A percentile compares a stretch with the other conserved stretches of the same genome.
Conservation (phyloP, 176 grass and related monocot genomes). For the Raddia guianensis region DNA sequence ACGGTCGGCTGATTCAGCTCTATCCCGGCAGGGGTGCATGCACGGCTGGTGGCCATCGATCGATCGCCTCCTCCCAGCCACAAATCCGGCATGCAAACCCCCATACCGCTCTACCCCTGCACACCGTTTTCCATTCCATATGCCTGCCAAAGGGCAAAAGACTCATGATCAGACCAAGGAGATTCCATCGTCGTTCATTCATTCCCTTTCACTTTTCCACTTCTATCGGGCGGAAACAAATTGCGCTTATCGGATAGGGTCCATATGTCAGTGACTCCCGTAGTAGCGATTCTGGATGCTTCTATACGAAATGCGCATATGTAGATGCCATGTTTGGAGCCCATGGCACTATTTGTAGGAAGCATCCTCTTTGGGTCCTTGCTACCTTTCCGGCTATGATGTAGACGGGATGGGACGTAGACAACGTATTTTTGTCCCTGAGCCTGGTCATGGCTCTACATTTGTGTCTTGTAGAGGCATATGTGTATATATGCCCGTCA, state of each 20-base stretch:
- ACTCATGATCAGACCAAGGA: too few species aligned
- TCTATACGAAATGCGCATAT: not conserved
- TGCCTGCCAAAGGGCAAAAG: not conserved
- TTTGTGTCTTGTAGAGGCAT: not conserved
- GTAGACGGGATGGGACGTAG: not conserved
- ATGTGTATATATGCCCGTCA: not conserved
- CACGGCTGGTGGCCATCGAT: not conserved
- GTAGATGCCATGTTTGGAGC: not conserved
- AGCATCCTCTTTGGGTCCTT: not conserved
- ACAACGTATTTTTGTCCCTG: not conserved
- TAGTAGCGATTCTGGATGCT: too few species aligned
- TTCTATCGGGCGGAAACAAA: not conserved
- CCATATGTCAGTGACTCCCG: not conserved
- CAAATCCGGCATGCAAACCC: not conserved
- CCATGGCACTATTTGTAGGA: not conserved
- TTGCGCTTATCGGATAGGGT: not conserved
- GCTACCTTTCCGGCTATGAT: not conserved
- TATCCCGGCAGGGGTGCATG: not conserved
- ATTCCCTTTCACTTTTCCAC: not conserved
- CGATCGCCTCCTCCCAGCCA: not conserved
- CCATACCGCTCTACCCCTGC: constrained; percentile 4
- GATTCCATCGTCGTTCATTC: not conserved
- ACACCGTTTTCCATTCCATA: not conserved
- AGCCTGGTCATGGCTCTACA: constrained; percentile 8
- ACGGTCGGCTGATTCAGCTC: not conserved